Conservation (phyloP, 225 moss, liverwort and hornwort species). For the Rhytidiadelphus loreus region DNA sequence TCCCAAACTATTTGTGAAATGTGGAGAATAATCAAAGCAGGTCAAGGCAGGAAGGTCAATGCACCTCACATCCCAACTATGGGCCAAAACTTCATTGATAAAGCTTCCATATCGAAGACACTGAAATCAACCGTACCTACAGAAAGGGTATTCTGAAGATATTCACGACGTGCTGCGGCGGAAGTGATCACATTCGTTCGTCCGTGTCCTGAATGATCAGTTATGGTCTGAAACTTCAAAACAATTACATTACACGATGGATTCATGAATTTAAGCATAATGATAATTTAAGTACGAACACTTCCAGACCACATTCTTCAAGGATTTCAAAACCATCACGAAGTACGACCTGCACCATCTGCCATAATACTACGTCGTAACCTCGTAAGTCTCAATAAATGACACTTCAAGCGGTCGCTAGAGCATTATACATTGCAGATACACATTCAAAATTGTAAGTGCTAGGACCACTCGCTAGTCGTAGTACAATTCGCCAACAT, state of each 20-base stretch:
- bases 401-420: background rate
- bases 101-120: background rate
- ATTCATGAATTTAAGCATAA: background rate
- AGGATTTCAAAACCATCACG: background rate
- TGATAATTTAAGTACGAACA: background rate
- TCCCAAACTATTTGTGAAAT: background rate
- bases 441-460: background rate
- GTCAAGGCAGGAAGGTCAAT: background rate
- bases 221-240: background rate
- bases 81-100: background rate
- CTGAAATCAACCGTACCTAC: background rate
- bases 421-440: no score
- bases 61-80: background rate
- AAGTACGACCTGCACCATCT: no score
- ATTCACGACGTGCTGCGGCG: no score
- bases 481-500: background rate
- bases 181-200: background rate
- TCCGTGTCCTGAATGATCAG: no score
- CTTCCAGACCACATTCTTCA: background rate
- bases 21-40: no score
- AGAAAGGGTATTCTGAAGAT: background rate
- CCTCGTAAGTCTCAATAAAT: background rate
- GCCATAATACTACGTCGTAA: background rate
- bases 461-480: background rate
- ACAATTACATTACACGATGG: background rate